A percentile compares a stretch with the other conserved stretches of the same genome.
Evolutionary conservation across 768 basidiomycete genomes (phyloP).

Genomic region (Chalciporus pseudorubinellus): DNA sequence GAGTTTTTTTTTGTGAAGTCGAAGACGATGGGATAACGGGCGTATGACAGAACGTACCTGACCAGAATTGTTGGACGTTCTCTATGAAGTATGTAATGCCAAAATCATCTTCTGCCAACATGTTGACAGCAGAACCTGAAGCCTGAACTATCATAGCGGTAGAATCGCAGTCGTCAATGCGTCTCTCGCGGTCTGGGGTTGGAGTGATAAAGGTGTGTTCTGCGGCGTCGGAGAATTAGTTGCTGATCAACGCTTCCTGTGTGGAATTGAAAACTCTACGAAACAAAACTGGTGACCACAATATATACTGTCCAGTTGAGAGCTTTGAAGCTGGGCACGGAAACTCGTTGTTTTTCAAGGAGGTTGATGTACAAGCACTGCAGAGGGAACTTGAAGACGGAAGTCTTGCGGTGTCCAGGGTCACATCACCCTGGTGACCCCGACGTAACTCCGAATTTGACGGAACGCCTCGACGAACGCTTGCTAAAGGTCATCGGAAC

Average conservation of each 20-base stretch:
- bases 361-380: slow-evolving; percentile 2
- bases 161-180: slow-evolving; percentile 4
- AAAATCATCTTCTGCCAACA: slow-evolving; percentile 55
- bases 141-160: slow-evolving; percentile 16
- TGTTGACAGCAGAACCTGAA: slow-evolving; percentile 15
- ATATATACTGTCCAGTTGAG: background rate
- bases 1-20: slow-evolving; percentile 3
- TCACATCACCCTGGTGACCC: slow-evolving; percentile 5
- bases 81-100: slow-evolving; percentile 82
- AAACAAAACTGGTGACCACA: background rate
- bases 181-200: slow-evolving; percentile 2
- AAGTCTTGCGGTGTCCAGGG: slow-evolving; percentile 21
- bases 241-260: background rate
- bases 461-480: too few species aligned
- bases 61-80: slow-evolving; percentile 87
- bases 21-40: slow-evolving; percentile 3
- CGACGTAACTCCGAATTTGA: too few species aligned
- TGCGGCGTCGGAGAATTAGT: background rate
- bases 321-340: background rate
- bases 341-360: slow-evolving; percentile 3
- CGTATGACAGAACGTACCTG: slow-evolving; percentile 51
- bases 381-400: too few species aligned
- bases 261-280: background rate
- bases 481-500: too few species aligned
- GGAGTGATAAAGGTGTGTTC: slow-evolving; percentile 2